Evolutionary conservation across 371 early-diverging fungal species (phyloP), one percentile per base, ranked within the genome.

Genomic region (Encephalitozoon cuniculi): DNA sequence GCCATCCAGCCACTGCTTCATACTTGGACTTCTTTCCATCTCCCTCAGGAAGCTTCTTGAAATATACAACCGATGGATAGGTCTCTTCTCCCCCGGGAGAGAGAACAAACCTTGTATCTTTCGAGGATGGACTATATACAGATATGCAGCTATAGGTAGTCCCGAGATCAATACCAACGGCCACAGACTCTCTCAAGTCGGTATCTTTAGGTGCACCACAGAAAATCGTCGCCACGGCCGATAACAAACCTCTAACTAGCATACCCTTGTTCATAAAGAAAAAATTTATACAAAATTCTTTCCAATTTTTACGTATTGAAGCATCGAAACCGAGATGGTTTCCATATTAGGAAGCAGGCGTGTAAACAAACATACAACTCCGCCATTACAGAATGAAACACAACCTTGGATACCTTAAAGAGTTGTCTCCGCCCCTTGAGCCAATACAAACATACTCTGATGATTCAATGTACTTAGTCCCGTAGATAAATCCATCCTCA

Each of bases 121-220:
- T 95, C 87, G 93, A 92, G 86, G 91, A 41, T 8, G 59, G 30
- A 9, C 65, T 92, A 81, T 91, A 93, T 71, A 94, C 93, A 85
- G 91, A 95, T 81, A 96, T 94, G 87, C 96, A 96, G 12, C 94
- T 93, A 91, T 96, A 95, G 84, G 97, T 97, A 84, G 97, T 97
- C 86, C 99, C 97, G 86, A 98, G 89, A 89, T 97, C 87, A 51
- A 87, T 85, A 67, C 87, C 87, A 41, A 85, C 67, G 52, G 83
- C 79, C 64, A 68, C 67, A 46, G 59, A 32, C n/a, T 59, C 59
- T 34, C 59, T 30, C 4, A 59, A 21, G 5, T 59, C 59, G 15
- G 37, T 15, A 6, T 5, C 34, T 32, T 0, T 15, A 15, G 59
- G 4, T 18, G 2, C 59, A n/a, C 12, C 21, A 59, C 59, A 59